phyloP scores from a whole-genome alignment of 768 basidiomycete genomes.

The Lactarius deliciosus region DNA sequence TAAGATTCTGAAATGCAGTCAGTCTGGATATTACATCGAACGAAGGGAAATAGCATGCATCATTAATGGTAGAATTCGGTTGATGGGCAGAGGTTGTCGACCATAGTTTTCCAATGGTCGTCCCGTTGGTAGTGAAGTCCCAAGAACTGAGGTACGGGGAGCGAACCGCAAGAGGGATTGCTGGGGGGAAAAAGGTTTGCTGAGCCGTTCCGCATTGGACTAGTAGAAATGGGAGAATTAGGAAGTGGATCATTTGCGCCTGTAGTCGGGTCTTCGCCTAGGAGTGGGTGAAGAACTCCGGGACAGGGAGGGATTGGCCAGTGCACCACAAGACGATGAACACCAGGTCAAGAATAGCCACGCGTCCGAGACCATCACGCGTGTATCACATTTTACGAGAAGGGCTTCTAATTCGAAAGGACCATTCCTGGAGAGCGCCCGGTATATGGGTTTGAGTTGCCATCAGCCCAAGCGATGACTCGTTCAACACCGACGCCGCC shows the following conservation, averaged over 20 bases:
- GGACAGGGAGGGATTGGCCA: not conserved
- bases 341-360: not conserved
- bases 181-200: slow-evolving; percentile 29
- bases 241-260: not conserved
- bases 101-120: slow-evolving; percentile 23
- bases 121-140: slow-evolving; percentile 17
- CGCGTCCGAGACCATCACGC: not conserved
- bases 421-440: not conserved
- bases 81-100: slow-evolving; percentile 24
- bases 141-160: slow-evolving; percentile 34
- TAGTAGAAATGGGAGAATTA: not conserved
- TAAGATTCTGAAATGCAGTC: slow-evolving; percentile 9
- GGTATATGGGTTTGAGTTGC: not conserved
- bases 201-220: slow-evolving; percentile 1
- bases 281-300: not conserved
- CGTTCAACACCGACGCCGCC: not conserved
- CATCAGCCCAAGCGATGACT: not conserved
- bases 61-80: not conserved
- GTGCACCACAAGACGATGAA: not conserved
- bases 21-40: not conserved
- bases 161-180: slow-evolving; percentile 33
- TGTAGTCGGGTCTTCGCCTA: not conserved
- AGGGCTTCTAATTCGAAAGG: not conserved
- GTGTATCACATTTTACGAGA: not conserved
- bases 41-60: not conserved